Evolutionary conservation across 768 basidiomycete genomes (phyloP).

Genomic region (Hygrophorus russula): DNA sequence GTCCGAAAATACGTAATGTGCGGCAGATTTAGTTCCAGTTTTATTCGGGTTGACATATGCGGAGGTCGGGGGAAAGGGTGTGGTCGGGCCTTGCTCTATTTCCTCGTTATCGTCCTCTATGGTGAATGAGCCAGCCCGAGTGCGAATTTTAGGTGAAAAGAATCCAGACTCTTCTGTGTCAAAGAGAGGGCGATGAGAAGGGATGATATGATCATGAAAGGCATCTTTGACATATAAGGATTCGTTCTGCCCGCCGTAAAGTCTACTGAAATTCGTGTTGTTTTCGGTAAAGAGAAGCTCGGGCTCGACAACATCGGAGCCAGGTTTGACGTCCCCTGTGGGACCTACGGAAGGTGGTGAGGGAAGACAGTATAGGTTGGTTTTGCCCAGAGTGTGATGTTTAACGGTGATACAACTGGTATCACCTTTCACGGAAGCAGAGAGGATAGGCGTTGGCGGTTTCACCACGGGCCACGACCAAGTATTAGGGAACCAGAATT

Average conservation of each 20-base stretch:
- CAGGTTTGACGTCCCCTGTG: slow-evolving; percentile 47
- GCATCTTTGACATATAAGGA: slow-evolving; percentile 88
- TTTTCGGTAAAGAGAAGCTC: slow-evolving; percentile 93
- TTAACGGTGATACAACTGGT: slow-evolving; percentile 56
- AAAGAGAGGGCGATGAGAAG: slow-evolving; percentile 52
- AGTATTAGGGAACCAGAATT: slow-evolving; percentile 95
- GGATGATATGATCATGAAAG: slow-evolving; percentile 96
- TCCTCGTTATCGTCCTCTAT: slow-evolving; percentile 26
- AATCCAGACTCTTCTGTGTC: slow-evolving; percentile 27
- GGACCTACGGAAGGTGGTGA: slow-evolving; percentile 85
- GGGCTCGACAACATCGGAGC: slow-evolving; percentile 67
- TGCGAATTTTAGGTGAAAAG: slow-evolving; percentile 39
- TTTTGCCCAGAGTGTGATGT: slow-evolving; percentile 67
- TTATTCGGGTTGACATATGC: slow-evolving; percentile 79
- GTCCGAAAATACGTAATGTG: slow-evolving; percentile 78
- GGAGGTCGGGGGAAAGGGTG: slow-evolving; percentile 40
- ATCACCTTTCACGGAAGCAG: slow-evolving; percentile 39
- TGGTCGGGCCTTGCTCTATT: slow-evolving; percentile 44
- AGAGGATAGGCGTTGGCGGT: slow-evolving; percentile 53
- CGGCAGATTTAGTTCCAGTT: slow-evolving; percentile 85
- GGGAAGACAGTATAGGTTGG: slow-evolving; percentile 79
- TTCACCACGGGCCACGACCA: slow-evolving; percentile 87
- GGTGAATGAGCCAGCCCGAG: slow-evolving; percentile 34
- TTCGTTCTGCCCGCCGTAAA: slow-evolving; percentile 83
- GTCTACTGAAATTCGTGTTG: slow-evolving; percentile 87